Conservation (phyloP, 495 filamentous ascomycete genomes). For the Geopyxis carbonaria region DNA sequence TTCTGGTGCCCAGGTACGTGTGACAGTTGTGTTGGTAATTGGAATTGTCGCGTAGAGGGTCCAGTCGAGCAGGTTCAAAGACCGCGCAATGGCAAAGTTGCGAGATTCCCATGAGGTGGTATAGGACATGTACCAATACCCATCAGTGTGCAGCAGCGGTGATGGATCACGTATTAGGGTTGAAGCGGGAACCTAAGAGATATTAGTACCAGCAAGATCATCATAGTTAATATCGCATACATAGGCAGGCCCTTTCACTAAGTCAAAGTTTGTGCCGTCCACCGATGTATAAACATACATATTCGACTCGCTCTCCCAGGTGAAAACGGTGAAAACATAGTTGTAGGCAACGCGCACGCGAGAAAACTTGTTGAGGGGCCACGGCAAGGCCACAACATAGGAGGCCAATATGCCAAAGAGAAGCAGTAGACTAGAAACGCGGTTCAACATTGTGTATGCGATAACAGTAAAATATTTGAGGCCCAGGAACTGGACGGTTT, state of each 20-base stretch:
- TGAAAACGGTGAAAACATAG: conserved; percentile 18
- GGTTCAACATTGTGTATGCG: no score
- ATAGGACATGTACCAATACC: conserved; percentile 9
- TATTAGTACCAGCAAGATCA: not conserved
- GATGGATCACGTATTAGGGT: conserved; percentile 16
- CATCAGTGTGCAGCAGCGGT: conserved; percentile 2
- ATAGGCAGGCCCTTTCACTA: conserved; percentile 12
- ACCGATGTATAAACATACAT: conserved; percentile 16
- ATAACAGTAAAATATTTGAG: no score
- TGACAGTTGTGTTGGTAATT: conserved; percentile 2
- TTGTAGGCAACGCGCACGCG: no score
- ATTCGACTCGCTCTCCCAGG: conserved; percentile 13
- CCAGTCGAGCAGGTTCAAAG: conserved; percentile 10
- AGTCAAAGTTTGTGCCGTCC: conserved; percentile 9
- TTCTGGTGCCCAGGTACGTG: conserved; percentile 14
- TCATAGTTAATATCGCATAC: conserved; percentile 3
- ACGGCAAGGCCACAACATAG: no score
- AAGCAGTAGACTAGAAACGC: no score
- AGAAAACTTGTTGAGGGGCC: no score
- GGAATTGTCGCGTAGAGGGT: conserved; percentile 8
- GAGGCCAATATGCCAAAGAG: no score
- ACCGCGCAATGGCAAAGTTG: conserved; percentile 10
- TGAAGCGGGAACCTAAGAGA: conserved; percentile 2
- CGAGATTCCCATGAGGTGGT: conserved; percentile 15
- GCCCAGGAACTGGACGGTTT: no score